phyloP scores from a whole-genome alignment of 2,329 filamentous ascomycete species.

The Curvularia lunata region DNA sequence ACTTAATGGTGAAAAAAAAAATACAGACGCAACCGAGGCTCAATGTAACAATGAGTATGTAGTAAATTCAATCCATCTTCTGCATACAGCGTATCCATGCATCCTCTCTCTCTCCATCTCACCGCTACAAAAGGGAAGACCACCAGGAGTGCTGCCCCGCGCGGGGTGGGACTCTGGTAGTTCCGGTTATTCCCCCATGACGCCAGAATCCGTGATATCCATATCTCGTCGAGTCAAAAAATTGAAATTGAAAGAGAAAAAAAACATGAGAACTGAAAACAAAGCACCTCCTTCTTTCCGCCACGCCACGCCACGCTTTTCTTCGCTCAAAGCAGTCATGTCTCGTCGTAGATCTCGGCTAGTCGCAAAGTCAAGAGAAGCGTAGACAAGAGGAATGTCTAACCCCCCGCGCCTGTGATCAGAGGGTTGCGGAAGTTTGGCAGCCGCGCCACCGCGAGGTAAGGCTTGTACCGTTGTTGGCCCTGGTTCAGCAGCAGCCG shows the following conservation, averaged over 20 bases:
- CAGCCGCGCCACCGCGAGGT: not conserved
- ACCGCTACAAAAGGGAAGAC: constrained; percentile 27
- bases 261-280: constrained; percentile 1
- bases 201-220: constrained; percentile 39
- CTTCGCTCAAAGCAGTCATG: constrained; percentile 25
- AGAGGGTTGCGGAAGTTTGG: no score
- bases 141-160: constrained; percentile 21
- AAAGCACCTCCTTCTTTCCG: constrained; percentile 21
- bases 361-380: constrained; percentile 7
- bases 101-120: not conserved
- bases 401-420: no score
- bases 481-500: constrained; percentile 56
- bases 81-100: constrained; percentile 16
- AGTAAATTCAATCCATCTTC: constrained; percentile 21
- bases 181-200: constrained; percentile 24
- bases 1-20: no score
- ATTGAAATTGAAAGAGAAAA: constrained; percentile 12
- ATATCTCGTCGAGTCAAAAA: constrained; percentile 13
- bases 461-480: constrained; percentile 1
- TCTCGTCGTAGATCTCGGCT: constrained; percentile 15
- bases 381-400: no score
- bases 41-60: not conserved
- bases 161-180: constrained; percentile 26
- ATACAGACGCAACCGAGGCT: not conserved
- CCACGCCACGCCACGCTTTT: constrained; percentile 21